Conservation (phyloP, 495 filamentous ascomycete genomes). For the Pyronema domesticum region DNA sequence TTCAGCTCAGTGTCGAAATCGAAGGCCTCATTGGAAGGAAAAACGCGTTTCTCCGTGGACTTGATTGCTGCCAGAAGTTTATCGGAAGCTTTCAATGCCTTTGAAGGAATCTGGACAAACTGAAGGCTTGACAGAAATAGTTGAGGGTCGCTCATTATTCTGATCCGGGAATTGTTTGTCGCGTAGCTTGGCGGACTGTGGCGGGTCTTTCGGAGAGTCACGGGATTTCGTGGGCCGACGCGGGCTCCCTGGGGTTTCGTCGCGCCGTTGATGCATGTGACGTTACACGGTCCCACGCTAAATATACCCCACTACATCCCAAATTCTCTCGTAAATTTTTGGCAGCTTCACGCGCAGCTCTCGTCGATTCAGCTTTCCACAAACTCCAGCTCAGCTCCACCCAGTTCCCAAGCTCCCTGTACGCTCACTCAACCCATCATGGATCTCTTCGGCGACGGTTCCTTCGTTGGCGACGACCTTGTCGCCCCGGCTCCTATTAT, state of each 20-base stretch:
- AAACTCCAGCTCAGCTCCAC: constrained; percentile 1
- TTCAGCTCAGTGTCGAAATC: constrained; percentile 36
- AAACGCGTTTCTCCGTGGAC: constrained; percentile 37
- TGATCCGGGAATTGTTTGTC: too few species aligned
- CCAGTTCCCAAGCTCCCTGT: constrained; percentile 3
- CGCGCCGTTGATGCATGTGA: too few species aligned
- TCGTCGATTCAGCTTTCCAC: too few species aligned
- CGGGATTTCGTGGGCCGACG: too few species aligned
- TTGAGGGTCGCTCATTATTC: not conserved
- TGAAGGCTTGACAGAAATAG: constrained; percentile 14
- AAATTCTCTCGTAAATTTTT: too few species aligned
- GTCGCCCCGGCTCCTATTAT: constrained; percentile 18
- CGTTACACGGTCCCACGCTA: too few species aligned
- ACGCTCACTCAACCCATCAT: constrained; percentile 6
- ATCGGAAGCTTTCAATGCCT: constrained; percentile 10
- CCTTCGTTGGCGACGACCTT: constrained; percentile 20
- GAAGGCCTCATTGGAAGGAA: constrained; percentile 40
- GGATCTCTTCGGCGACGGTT: constrained; percentile 23
- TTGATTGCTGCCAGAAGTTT: constrained; percentile 15
- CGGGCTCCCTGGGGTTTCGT: too few species aligned
- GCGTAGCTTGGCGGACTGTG: too few species aligned
- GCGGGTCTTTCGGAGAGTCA: too few species aligned
- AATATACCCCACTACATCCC: too few species aligned
- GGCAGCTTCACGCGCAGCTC: too few species aligned
- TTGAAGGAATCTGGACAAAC: constrained; percentile 15